Base-by-base conservation (phyloP, 2,329 filamentous ascomycete species). In the Aspergillus clavatus region DNA sequence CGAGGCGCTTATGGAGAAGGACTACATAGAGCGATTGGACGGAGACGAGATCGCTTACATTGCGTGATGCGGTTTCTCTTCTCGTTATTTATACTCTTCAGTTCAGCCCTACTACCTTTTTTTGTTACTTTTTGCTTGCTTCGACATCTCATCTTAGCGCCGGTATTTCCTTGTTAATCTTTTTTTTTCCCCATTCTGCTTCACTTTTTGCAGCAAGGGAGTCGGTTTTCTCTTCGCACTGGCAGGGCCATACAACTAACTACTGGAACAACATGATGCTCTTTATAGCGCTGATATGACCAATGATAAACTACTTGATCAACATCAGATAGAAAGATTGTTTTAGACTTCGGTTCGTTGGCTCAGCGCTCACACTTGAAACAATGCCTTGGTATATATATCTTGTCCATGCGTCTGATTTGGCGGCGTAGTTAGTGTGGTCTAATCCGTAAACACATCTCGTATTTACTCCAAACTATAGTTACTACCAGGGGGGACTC, bases 1-100 rank as follows among this genome's bases (percentile, higher is more conserved):
- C 66, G 93, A 98, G 71, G 95, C 95, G 54, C 78, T 98, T 31
- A 84, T 98, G 54, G 93, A 98, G 76, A 98, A 98, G 77, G 93
- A 98, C 69, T 98, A 98, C 62, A 81, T 98, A 39, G 93, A 98
- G 76, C 87, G 93, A 46, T 74, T 97, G 47, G 93, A 97, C 38
- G 89, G 88, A 43, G 93, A 97, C 62, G 89, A 96, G 65, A 79
- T 98, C 49, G 89, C 91, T 46, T 97, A 97, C 69, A 82, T 97
- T 54, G 91, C 91, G 59, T 96, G 80, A 79, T 51, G 33, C n/a
- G n/a, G n/a, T n/a, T n/a, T n/a, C n/a, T n/a, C n/a, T n/a, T n/a
- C n/a, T n/a, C n/a, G n/a, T n/a, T n/a, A n/a, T n/a, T 36, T 33
- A 33, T 33, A 33, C 39, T 19, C n/a, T n/a, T n/a, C n/a, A n/a